A percentile compares a stretch with the other conserved stretches of the same genome.
These are phyloP conservation scores for Saccharum hybrid DNA, from an alignment of 202 grass and related monocot genomes.

Conservation along the genomic window DNA sequence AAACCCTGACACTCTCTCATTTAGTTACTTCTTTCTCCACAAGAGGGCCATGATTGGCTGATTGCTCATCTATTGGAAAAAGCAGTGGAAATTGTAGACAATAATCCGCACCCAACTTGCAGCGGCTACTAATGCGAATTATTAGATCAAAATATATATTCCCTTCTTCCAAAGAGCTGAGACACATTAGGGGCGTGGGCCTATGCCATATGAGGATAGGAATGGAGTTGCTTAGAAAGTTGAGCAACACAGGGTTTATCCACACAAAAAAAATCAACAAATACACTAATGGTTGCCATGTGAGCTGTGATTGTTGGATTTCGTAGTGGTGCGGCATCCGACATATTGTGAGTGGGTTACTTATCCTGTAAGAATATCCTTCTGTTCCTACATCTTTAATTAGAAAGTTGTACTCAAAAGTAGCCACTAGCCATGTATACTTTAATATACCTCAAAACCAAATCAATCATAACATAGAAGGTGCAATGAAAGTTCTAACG, in stretches of 20 bases:
- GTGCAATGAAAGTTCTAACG: neutral
- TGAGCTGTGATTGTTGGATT: neutral
- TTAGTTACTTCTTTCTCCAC: no score
- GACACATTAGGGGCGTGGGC: neutral
- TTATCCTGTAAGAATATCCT: neutral
- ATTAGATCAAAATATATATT: neutral
- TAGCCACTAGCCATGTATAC: neutral
- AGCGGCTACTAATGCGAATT: neutral
- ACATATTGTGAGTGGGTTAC: neutral
- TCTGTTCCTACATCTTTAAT: slow-evolving; percentile 5
- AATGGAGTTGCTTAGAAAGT: neutral
- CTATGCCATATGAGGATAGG: neutral
- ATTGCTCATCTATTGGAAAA: no score
- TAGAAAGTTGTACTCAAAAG: neutral
- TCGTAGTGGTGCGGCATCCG: neutral
- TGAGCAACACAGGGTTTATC: neutral
- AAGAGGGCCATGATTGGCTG: no score
- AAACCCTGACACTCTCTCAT: no score
- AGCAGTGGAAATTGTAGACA: neutral
- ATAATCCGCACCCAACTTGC: neutral
- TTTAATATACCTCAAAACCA: neutral
- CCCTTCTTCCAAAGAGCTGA: neutral
- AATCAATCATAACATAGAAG: neutral
- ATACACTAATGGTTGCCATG: neutral
- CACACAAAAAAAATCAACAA: neutral